A percentile compares a stretch with the other conserved stretches of the same genome.
Conservation (phyloP, 2,329 filamentous ascomycete genomes). For the Lanzia echinophila region DNA sequence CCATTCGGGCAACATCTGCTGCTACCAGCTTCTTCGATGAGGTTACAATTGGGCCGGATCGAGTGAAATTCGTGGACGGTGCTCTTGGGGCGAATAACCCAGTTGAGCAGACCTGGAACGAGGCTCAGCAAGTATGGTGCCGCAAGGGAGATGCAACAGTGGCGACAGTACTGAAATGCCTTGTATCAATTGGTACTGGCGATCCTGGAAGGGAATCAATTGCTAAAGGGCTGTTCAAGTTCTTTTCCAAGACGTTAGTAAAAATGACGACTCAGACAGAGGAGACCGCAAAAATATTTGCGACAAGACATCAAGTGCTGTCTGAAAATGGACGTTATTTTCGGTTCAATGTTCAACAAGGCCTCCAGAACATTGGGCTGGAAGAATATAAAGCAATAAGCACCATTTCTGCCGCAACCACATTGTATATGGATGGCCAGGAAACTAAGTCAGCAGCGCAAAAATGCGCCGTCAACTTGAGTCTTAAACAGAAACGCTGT, state of each 20-base stretch:
- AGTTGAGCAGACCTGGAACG: constrained; percentile 24
- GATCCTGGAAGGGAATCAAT: constrained; percentile 21
- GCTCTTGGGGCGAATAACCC: constrained; percentile 30
- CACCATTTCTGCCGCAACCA: constrained; percentile 24
- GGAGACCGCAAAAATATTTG: constrained; percentile 25
- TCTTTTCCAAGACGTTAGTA: constrained; percentile 22
- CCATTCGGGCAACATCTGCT: constrained; percentile 30
- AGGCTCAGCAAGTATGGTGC: constrained; percentile 29
- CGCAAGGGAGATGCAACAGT: constrained; percentile 19
- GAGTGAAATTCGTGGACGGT: constrained; percentile 25
- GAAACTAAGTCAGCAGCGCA: constrained; percentile 15
- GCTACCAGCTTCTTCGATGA: constrained; percentile 29
- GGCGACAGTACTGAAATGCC: constrained; percentile 27
- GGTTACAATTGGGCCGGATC: constrained; percentile 20
- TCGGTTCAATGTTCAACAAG: constrained; percentile 32
- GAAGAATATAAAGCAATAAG: constrained; percentile 21
- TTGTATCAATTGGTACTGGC: constrained; percentile 30
- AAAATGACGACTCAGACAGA: constrained; percentile 29
- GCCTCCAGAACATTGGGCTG: constrained; percentile 25
- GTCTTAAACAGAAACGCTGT: constrained; percentile 18
- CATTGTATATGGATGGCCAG: constrained; percentile 19
- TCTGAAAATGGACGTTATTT: constrained; percentile 29
- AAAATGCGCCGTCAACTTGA: constrained; percentile 24
- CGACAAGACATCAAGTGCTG: constrained; percentile 22
- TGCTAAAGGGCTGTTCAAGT: constrained; percentile 16